Evolutionary conservation across 2,329 filamentous ascomycete species (phyloP).

Genomic region (Penicillium glabrum): DNA sequence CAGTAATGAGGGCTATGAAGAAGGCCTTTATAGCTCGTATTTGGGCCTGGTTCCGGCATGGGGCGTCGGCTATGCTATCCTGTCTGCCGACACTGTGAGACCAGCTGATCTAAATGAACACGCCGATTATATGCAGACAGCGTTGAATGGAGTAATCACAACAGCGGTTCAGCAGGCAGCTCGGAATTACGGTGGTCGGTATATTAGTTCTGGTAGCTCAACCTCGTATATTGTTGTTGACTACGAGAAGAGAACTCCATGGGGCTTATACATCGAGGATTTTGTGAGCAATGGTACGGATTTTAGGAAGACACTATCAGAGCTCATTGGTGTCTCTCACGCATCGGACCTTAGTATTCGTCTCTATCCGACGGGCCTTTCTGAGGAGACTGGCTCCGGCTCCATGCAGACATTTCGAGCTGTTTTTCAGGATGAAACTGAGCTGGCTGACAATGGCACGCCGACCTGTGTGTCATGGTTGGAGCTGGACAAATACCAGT

Average conservation of each 20-base stretch:
- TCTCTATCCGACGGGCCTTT: constrained; percentile 11
- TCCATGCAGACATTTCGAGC: constrained; percentile 16
- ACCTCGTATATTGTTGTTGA: too few species aligned
- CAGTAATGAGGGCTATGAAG: constrained; percentile 29
- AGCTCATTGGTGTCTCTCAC: constrained; percentile 4
- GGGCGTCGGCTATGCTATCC: constrained; percentile 35
- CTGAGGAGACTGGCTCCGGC: not conserved
- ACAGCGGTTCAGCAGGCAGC: constrained; percentile 4
- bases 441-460: constrained; percentile 23
- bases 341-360: constrained; percentile 16
- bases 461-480: constrained; percentile 30
- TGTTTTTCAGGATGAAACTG: constrained; percentile 23
- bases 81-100: constrained; percentile 24
- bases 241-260: constrained; percentile 14
- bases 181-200: constrained; percentile 5
- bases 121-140: constrained; percentile 28
- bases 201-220: not conserved
- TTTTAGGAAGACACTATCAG: constrained; percentile 11
- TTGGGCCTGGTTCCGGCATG: constrained; percentile 37
- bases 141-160: constrained; percentile 25
- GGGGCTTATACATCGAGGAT: constrained; percentile 6
- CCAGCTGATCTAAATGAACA: constrained; percentile 23
- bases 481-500: constrained; percentile 21
- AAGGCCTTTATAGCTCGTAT: constrained; percentile 33
- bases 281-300: too few species aligned